A percentile compares a stretch with the other conserved stretches of the same genome.
These are phyloP conservation scores for Leptographium lundbergii DNA, from an alignment of 2,329 filamentous ascomycete species.

Conservation along the genomic window DNA sequence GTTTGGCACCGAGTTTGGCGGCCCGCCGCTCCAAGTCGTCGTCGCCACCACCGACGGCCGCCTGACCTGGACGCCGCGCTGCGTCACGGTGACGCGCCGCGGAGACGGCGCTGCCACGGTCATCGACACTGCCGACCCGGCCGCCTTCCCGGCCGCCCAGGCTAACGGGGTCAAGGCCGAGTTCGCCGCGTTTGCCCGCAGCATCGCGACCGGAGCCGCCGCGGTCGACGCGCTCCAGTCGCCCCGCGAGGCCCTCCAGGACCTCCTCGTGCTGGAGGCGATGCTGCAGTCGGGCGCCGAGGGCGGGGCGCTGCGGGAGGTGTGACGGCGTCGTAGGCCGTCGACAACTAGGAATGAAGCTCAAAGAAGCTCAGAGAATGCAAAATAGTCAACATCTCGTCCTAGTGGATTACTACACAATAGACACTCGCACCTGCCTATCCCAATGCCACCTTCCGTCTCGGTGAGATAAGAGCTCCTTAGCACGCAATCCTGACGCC, in stretches of 20 bases:
- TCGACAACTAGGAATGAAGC: too few species aligned
- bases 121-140: conserved; percentile 10
- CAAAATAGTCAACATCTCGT: too few species aligned
- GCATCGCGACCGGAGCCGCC: conserved; percentile 13
- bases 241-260: conserved; percentile 18
- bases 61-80: conserved; percentile 14
- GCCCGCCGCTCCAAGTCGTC: conserved; percentile 14
- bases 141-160: conserved; percentile 1
- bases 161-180: conserved; percentile 17
- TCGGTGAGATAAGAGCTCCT: neutral
- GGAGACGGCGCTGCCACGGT: neutral
- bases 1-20: conserved; percentile 21
- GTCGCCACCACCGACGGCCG: conserved; percentile 17
- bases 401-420: too few species aligned
- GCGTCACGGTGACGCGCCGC: conserved; percentile 12
- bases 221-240: conserved; percentile 14
- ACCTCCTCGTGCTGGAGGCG: conserved; percentile 18
- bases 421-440: neutral
- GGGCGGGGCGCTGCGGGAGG: conserved; percentile 1
- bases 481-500: neutral
- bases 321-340: neutral
- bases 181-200: conserved; percentile 17
- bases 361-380: too few species aligned
- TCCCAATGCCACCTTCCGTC: neutral
- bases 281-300: conserved; percentile 17